Evolutionary conservation across 228 moss, liverwort and hornwort genomes (phyloP).

Genomic region (Sphagnum fallax): DNA sequence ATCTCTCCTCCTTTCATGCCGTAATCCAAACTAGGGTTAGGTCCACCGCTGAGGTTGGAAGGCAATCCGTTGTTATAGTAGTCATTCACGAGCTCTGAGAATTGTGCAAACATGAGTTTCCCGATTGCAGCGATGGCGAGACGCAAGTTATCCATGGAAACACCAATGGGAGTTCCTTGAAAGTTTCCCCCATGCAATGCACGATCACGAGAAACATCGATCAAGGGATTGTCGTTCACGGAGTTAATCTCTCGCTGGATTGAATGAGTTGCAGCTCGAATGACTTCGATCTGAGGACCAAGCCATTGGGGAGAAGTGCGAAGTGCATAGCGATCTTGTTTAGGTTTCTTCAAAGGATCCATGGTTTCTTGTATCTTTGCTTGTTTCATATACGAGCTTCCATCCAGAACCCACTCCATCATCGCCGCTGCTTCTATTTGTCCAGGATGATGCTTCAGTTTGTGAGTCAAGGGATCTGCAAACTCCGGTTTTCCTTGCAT

Average conservation of each 20-base stretch:
- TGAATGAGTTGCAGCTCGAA: slow-evolving; percentile 14
- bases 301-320: slow-evolving; percentile 10
- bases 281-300: background rate
- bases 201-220: slow-evolving; percentile 11
- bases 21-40: slow-evolving; percentile 43
- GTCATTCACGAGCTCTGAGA: slow-evolving; percentile 49
- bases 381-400: slow-evolving; percentile 24
- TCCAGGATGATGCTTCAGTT: slow-evolving; percentile 27
- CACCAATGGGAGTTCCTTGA: slow-evolving; percentile 45
- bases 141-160: slow-evolving; percentile 46
- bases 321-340: slow-evolving; percentile 23
- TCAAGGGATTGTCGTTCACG: slow-evolving; percentile 28
- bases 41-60: slow-evolving; percentile 32
- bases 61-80: slow-evolving; percentile 50
- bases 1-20: slow-evolving; percentile 39
- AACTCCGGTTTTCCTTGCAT: slow-evolving; percentile 25
- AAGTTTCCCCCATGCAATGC: slow-evolving; percentile 25
- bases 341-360: slow-evolving; percentile 25
- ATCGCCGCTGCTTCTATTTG: slow-evolving; percentile 27
- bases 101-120: slow-evolving; percentile 55
- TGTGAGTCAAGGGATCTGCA: slow-evolving; percentile 22
- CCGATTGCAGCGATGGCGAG: slow-evolving; percentile 38
- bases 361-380: slow-evolving; percentile 17
- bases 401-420: slow-evolving; percentile 26
- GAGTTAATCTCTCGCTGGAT: slow-evolving; percentile 25